Conservation (phyloP, 805 yeast genomes). For the Zygosaccharomyces bisporus region DNA sequence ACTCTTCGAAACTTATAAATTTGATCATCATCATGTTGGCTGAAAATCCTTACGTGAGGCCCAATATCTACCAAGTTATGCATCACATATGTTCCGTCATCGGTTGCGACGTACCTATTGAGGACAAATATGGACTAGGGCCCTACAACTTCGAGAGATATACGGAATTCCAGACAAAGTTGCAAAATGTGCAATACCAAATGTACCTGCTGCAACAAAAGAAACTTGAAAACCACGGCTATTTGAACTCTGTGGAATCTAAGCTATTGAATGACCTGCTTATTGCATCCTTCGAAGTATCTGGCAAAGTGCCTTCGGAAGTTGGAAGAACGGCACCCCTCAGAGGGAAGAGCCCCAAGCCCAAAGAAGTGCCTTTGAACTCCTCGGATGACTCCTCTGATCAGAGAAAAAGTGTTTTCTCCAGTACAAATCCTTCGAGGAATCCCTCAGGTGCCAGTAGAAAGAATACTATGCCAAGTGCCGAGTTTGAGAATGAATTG, state of each 20-base stretch:
- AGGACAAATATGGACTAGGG: slow-evolving; percentile 44
- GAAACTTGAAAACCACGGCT: slow-evolving; percentile 16
- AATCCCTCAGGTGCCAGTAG: slow-evolving; percentile 8
- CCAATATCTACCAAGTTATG: slow-evolving; percentile 79
- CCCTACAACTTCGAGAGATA: slow-evolving; percentile 55
- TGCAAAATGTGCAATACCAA: slow-evolving; percentile 29
- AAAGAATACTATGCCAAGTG: neutral
- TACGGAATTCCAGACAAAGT: slow-evolving; percentile 44
- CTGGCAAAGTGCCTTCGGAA: slow-evolving; percentile 30
- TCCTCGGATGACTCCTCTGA: slow-evolving; percentile 6
- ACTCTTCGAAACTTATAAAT: slow-evolving; percentile 67
- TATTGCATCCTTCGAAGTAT: slow-evolving; percentile 29
- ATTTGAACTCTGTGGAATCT: slow-evolving; percentile 14
- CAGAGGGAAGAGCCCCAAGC: neutral
- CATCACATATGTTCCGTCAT: slow-evolving; percentile 58
- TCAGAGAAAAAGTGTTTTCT: slow-evolving; percentile 6
- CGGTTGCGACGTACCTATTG: slow-evolving; percentile 50
- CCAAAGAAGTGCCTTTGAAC: neutral
- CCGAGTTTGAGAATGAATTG: slow-evolving; percentile 3
- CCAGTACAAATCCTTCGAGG: slow-evolving; percentile 8
- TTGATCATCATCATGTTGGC: slow-evolving; percentile 75
- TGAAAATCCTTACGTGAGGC: slow-evolving; percentile 77
- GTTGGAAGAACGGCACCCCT: slow-evolving; percentile 12
- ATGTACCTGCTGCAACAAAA: slow-evolving; percentile 30
- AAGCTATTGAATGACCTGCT: slow-evolving; percentile 26